Evolutionary conservation across 2,329 filamentous ascomycete genomes (phyloP), one percentile per base, ranked within the genome.

Genomic region (Neofusicoccum cordaticola): DNA sequence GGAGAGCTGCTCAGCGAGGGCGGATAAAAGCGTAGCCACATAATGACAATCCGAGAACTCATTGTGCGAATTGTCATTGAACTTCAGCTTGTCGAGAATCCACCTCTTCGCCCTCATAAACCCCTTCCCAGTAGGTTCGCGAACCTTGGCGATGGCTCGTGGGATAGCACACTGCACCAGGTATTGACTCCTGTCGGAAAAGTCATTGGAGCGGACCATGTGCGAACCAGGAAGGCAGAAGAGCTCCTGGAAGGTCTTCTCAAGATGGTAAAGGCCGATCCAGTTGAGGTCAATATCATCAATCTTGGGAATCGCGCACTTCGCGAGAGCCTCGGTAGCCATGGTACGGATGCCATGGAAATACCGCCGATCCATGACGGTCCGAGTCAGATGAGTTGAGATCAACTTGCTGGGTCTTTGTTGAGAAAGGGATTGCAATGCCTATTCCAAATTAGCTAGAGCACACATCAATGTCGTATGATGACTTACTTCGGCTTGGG

Each of bases 11-110:
- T 86, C 80, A 5, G 85, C 82, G 4, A 90, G 75, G 44, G 85
- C 86, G 42, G 77, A 80, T 81, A 99, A 90, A 27, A 99, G 83
- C 22, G 85, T 90, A 7, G 92, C 88, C 62, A 99, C 87, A 73
- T 97, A 99, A 71, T 91, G 88, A 67, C 93, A 90, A 72, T 99
- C 96, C 4, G 93, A 97, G 73, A 87, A 96, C 57, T 45, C 81
- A 71, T 99, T 99, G 66, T 91, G 90, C 2, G 90, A 89, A 73
- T 99, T 99, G 78, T 99, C 93, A 73, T 99, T 99, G 80, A 93
- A 94, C 56, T 91, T 89, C 39, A 99, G 82, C 73, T 96, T 91
- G 70, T 97, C 93, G 22, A 96, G 85, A 53, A 99, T 86, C 75
- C 97, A 96, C 44, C 86, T 85, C 65, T 93, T 91, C 4, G 92